Base-by-base conservation (phyloP, 108 stramenopile species). In the Pseudonitzschia pungens region DNA sequence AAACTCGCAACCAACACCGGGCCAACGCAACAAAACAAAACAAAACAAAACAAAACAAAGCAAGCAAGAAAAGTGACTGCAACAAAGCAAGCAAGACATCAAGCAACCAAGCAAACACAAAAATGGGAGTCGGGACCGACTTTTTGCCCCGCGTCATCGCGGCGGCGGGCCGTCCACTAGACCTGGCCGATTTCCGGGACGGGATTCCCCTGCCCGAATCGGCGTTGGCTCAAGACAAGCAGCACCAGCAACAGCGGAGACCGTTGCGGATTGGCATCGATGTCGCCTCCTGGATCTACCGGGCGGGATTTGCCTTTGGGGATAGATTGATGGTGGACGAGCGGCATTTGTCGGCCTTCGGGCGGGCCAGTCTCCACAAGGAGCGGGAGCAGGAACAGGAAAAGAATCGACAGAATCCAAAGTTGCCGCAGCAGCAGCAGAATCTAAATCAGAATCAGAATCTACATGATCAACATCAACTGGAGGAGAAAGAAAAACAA, bases 231-330 rank as follows among this genome's bases (percentile, higher is more conserved):
- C 36, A 58, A 33, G 28, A 24, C 0, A 50, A 73, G 28, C 56
- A 57, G 20, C 56, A 44, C 24, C 55, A 20, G 27, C 57, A 74
- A 70, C 43, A 32, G 44, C 40, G 50, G 40, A 62, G 76, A 22
- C 77, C 60, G 4, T 31, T 92, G 22, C 86, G 93, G 9, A 76
- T 92, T 18, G 93, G 88, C 18, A 69, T 94, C 12, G 93, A 94
- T 65, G 76, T 91, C 31, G 70, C 73, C 12, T 77, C 79, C 0
- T 94, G 89, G 91, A 87, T 94, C 21, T 78, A 90, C 28, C 67
- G 73, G 2, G 91, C 89, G 11, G 71, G 77, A 15, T 77, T 83
- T 67, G 89, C 86, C 2, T 68, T 78, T 70, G 88, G 88, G 12
- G 77, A 76, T 0, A 56, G 64, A 43, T 69, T 94, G 55, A 62